Conservation (phyloP, 345 rosid genomes). For the Citrus unshiu region DNA sequence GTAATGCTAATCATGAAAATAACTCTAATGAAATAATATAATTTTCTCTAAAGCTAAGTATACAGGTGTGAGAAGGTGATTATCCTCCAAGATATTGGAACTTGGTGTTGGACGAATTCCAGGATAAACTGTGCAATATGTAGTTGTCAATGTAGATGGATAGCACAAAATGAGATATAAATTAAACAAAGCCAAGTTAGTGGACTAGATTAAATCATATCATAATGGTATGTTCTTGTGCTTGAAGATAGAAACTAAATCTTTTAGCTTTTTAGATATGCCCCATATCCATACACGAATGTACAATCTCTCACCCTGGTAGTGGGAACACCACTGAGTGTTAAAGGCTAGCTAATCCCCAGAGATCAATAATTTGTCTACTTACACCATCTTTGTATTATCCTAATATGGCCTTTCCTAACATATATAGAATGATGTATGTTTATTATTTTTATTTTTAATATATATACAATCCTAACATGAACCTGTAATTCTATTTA, state of each 20-base stretch:
- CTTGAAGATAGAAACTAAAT: conserved; percentile 1
- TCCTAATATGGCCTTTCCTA: conserved; percentile 8
- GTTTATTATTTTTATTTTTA: background rate
- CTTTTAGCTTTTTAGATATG: conserved; percentile 13
- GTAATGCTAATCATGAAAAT: no score
- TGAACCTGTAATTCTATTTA: conserved; percentile 1
- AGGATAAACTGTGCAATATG: background rate
- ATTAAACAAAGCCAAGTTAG: conserved; percentile 4
- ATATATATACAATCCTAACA: background rate
- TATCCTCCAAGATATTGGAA: background rate
- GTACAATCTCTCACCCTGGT: conserved; percentile 5
- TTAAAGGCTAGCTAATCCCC: conserved; percentile 14
- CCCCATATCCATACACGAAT: conserved; percentile 20
- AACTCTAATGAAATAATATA: no score
- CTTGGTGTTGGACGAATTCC: conserved; percentile 12
- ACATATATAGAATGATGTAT: background rate
- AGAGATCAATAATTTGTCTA: conserved; percentile 8
- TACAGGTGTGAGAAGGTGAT: no score
- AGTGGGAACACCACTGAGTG: conserved; percentile 27
- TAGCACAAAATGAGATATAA: background rate
- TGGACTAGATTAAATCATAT: conserved; percentile 20
- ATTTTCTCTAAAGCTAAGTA: no score
- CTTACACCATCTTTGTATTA: conserved; percentile 12
- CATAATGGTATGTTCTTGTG: background rate
- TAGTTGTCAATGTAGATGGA: background rate